Percentiles rank a stretch among this genome's conserved stretches.
These are phyloP conservation scores for Helianthus tuberosus DNA, from an alignment of 129 eudicot species.

Conservation along the genomic window DNA sequence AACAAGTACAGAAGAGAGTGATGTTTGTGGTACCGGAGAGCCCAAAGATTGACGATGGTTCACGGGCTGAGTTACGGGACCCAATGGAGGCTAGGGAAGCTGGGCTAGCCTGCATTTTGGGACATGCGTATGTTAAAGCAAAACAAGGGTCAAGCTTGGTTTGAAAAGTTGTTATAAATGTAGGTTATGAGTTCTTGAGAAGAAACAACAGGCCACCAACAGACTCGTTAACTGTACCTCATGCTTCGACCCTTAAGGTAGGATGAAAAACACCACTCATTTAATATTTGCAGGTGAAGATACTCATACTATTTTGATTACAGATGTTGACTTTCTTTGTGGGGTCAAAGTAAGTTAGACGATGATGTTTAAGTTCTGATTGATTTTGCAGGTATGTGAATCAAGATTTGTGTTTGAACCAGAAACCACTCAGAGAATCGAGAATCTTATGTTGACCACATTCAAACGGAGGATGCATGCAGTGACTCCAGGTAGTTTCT, in stretches of 20 bases:
- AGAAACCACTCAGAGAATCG: too few relatives aligned
- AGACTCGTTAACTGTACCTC: slow-evolving; percentile 63
- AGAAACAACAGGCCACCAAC: slow-evolving; percentile 63
- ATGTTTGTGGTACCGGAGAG: slow-evolving; percentile 80
- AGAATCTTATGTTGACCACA: too few relatives aligned
- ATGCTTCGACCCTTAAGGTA: slow-evolving; percentile 90
- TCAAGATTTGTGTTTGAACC: too few relatives aligned
- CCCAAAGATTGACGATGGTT: slow-evolving; percentile 48
- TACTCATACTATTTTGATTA: too few relatives aligned
- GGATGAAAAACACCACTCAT: too few relatives aligned
- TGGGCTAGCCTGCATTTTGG: slow-evolving; percentile 82
- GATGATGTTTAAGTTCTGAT: too few relatives aligned
- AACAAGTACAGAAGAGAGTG: slow-evolving; percentile 59
- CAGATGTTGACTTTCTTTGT: too few relatives aligned
- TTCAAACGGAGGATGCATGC: too few relatives aligned
- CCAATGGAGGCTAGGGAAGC: slow-evolving; percentile 90
- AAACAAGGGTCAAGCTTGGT: slow-evolving; percentile 70
- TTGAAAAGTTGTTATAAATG: slow-evolving; percentile 62
- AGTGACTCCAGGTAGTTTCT: too few relatives aligned
- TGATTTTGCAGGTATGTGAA: too few relatives aligned
- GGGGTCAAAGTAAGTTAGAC: too few relatives aligned
- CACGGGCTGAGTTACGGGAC: slow-evolving; percentile 61
- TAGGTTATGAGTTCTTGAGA: slow-evolving; percentile 80
- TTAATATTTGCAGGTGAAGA: too few relatives aligned
- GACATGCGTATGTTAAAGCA: slow-evolving; percentile 77